A percentile compares a stretch with the other conserved stretches of the same genome.
Conservation (phyloP, 129 eudicot genomes). For the Mikania micrantha region DNA sequence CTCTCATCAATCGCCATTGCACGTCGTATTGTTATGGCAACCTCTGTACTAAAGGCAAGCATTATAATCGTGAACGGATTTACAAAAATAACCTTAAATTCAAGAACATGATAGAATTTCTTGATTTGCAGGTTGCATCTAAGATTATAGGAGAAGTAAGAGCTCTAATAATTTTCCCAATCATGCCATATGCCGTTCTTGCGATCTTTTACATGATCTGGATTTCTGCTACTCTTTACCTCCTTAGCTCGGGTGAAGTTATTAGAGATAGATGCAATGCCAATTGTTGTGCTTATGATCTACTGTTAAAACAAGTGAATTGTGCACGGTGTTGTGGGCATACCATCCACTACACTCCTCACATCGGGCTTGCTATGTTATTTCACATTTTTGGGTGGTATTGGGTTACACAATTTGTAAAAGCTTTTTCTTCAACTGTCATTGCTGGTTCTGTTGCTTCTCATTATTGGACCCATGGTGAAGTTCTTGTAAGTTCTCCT, state of each 20-base stretch:
- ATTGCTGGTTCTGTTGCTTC: constrained; percentile 98
- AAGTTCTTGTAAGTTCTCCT: constrained; percentile 55
- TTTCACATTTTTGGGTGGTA: constrained; percentile 83
- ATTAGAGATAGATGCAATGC: constrained; percentile 62
- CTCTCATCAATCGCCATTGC: constrained; percentile 82
- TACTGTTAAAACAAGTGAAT: constrained; percentile 47
- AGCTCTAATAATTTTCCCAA: constrained; percentile 72
- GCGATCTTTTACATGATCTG: constrained; percentile 87
- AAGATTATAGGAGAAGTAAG: constrained; percentile 97
- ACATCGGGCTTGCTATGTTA: constrained; percentile 65
- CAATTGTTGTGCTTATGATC: constrained; percentile 93
- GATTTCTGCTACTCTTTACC: constrained; percentile 81
- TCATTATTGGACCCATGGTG: constrained; percentile 86
- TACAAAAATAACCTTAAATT: not conserved
- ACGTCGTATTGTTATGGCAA: constrained; percentile 80
- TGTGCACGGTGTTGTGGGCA: constrained; percentile 92
- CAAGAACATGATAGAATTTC: not conserved
- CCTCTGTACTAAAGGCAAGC: constrained; percentile 88
- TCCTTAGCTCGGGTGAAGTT: constrained; percentile 79
- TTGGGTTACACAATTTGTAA: constrained; percentile 87
- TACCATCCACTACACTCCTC: constrained; percentile 71
- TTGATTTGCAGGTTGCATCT: constrained; percentile 75
- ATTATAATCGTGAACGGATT: not conserved
- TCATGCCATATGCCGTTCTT: constrained; percentile 65
- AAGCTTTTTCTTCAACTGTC: constrained; percentile 81